Evolutionary conservation across 192 early-diverging fungal species (phyloP).

Genomic region (Fimicolochytrium jonesii): DNA sequence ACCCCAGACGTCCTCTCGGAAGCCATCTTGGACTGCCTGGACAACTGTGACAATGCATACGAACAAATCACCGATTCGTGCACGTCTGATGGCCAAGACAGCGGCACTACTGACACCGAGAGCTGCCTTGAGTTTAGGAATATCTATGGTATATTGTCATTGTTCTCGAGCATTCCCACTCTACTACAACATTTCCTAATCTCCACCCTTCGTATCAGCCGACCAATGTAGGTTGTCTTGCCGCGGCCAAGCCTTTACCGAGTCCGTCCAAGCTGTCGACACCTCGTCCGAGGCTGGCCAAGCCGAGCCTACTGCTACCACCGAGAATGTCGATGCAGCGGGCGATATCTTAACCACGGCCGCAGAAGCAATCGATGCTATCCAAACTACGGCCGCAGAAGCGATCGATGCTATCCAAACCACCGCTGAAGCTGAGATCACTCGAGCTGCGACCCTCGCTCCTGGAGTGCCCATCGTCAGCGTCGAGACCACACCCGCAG

Average conservation of each 20-base stretch:
- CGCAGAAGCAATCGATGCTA: too few relatives aligned
- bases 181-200: neutral
- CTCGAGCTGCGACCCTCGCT: neutral
- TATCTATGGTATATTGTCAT: neutral
- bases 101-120: too few relatives aligned
- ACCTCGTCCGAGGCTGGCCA: neutral
- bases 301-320: neutral
- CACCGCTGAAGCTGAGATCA: neutral
- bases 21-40: neutral
- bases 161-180: neutral
- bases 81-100: neutral
- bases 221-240: neutral
- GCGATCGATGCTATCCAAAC: neutral
- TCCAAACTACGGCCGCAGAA: neutral
- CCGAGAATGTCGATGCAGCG: too few relatives aligned
- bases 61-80: neutral
- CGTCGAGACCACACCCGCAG: neutral
- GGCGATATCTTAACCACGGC: too few relatives aligned
- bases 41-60: constrained; percentile 6
- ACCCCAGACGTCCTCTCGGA: neutral
- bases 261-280: neutral
- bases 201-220: neutral
- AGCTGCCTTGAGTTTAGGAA: neutral
- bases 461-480: neutral
- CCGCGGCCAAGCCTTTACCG: neutral